Evolutionary conservation across 495 filamentous ascomycete species (phyloP).

Genomic region (Penicillium tannophilum): DNA sequence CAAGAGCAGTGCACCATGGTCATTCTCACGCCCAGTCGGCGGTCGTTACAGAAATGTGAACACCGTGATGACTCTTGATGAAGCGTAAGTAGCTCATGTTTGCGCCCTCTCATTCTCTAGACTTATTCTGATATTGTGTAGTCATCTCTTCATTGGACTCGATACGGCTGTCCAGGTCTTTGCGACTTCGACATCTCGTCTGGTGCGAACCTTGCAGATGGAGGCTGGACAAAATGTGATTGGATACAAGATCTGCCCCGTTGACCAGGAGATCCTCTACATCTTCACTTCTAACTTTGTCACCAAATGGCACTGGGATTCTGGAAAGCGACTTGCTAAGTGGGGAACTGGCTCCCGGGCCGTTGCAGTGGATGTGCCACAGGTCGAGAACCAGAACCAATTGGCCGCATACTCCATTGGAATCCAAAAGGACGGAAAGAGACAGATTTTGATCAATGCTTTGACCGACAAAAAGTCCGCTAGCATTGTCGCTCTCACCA

Average conservation of each 20-base stretch:
- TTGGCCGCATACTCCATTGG: conserved; percentile 19
- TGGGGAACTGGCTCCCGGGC: conserved; percentile 45
- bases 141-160: conserved; percentile 69
- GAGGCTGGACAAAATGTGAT: conserved; percentile 40
- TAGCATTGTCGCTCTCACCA: conserved; percentile 31
- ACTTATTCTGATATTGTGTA: conserved; percentile 26
- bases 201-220: conserved; percentile 61
- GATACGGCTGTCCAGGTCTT: conserved; percentile 73
- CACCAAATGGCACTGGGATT: conserved; percentile 76
- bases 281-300: conserved; percentile 69
- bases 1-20: conserved; percentile 31
- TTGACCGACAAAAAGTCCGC: conserved; percentile 28
- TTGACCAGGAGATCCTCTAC: conserved; percentile 62
- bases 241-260: conserved; percentile 61
- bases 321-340: conserved; percentile 49
- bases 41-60: conserved; percentile 60
- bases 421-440: conserved; percentile 35
- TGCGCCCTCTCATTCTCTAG: background rate
- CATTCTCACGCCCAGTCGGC: conserved; percentile 34
- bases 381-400: conserved; percentile 15
- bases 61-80: conserved; percentile 76
- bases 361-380: conserved; percentile 27
- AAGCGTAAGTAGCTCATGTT: conserved; percentile 61
- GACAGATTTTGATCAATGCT: conserved; percentile 30
- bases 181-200: conserved; percentile 75